A percentile compares a stretch with the other conserved stretches of the same genome.
Evolutionary conservation across 768 basidiomycete genomes (phyloP).

Genomic region (Rhizopogon vulgaris): DNA sequence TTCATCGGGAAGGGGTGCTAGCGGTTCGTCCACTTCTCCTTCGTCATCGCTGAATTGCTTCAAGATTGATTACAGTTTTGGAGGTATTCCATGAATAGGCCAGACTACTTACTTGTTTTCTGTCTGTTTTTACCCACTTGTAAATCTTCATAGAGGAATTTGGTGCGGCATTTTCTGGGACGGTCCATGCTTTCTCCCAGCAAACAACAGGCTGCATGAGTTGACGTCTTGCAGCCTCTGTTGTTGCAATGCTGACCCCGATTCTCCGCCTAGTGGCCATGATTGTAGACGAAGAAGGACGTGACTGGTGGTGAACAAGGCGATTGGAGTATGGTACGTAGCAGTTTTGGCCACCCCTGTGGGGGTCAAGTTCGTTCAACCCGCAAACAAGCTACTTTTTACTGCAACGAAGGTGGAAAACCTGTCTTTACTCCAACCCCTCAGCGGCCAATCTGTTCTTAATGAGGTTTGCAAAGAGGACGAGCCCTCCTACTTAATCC

Average conservation of each 20-base stretch:
- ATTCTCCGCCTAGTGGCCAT: slow-evolving; percentile 77
- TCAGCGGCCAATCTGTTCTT: too few relatives aligned
- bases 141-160: slow-evolving; percentile 60
- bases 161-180: slow-evolving; percentile 47
- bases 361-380: background rate
- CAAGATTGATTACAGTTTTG: slow-evolving; percentile 5
- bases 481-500: too few relatives aligned
- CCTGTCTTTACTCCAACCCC: too few relatives aligned
- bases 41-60: slow-evolving; percentile 90
- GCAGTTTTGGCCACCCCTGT: background rate
- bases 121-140: slow-evolving; percentile 80
- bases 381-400: too few relatives aligned
- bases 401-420: too few relatives aligned
- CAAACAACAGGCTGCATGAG: slow-evolving; percentile 87
- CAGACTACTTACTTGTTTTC: slow-evolving; percentile 53
- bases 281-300: background rate
- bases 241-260: slow-evolving; percentile 69
- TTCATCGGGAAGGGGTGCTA: slow-evolving; percentile 75
- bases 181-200: slow-evolving; percentile 77
- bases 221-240: slow-evolving; percentile 75
- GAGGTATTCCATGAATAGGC: background rate
- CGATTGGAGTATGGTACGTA: background rate
- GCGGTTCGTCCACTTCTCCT: slow-evolving; percentile 69
- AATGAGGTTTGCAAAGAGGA: too few relatives aligned
- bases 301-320: background rate